phyloP scores from a whole-genome alignment of 1,139 yeast genomes.

The Magnusiomyces magnusii region DNA sequence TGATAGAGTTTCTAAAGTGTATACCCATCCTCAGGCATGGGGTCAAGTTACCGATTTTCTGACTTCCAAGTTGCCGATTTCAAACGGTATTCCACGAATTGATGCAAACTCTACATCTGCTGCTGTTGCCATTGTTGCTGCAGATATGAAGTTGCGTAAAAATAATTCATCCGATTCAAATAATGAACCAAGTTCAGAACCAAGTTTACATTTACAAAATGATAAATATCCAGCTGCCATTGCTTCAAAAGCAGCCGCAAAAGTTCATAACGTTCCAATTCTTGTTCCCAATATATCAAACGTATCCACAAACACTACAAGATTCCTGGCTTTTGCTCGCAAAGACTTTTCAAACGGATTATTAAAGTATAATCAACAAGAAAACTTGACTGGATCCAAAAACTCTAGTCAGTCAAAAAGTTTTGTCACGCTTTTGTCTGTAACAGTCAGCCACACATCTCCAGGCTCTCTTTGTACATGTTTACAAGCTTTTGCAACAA shows the following conservation, averaged over 20 bases:
- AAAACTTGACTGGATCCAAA: not conserved
- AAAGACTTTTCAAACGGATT: not conserved
- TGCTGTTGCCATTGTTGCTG: slow-evolving; percentile 65
- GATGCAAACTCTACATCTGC: slow-evolving; percentile 76
- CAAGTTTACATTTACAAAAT: not conserved
- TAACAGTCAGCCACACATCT: slow-evolving; percentile 57
- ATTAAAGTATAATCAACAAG: not conserved
- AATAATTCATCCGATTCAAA: not conserved
- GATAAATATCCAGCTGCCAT: slow-evolving; percentile 40
- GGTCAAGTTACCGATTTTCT: slow-evolving; percentile 69
- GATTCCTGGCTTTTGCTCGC: slow-evolving; percentile 62
- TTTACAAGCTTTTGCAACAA: slow-evolving; percentile 48
- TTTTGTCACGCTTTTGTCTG: slow-evolving; percentile 52
- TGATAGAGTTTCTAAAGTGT: slow-evolving; percentile 46
- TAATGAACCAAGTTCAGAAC: too few species aligned
- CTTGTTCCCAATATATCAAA: slow-evolving; percentile 57
- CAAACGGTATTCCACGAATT: slow-evolving; percentile 29
- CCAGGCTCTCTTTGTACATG: slow-evolving; percentile 74
- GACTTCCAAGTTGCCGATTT: slow-evolving; percentile 25
- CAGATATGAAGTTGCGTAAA: not conserved
- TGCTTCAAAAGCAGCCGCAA: slow-evolving; percentile 58
- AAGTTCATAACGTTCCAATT: slow-evolving; percentile 53
- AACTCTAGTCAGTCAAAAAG: too few species aligned
- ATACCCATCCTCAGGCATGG: slow-evolving; percentile 98
- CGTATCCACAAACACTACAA: slow-evolving; percentile 64